These are phyloP conservation scores for Cercospora berteroae DNA, from an alignment of 2,329 filamentous ascomycete genomes.

Conservation along the genomic window DNA sequence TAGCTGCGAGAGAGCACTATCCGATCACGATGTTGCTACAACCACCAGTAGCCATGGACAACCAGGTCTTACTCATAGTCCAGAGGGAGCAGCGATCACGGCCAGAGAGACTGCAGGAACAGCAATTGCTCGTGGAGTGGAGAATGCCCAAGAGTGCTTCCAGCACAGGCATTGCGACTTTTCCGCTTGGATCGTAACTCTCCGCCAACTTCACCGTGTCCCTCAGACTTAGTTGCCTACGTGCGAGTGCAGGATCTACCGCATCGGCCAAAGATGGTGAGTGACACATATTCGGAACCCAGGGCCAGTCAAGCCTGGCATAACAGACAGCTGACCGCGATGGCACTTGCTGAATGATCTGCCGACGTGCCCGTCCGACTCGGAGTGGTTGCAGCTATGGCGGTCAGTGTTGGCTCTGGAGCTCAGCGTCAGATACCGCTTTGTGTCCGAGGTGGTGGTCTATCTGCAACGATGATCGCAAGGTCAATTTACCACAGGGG, in stretches of 20 bases:
- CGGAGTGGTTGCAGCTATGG: not conserved
- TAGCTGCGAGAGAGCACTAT: not conserved
- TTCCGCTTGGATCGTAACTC: not conserved
- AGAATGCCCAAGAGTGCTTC: not conserved
- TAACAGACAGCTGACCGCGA: not conserved
- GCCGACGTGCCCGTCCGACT: not conserved
- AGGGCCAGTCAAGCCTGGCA: not conserved
- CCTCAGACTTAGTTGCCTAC: not conserved
- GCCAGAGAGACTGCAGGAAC: not conserved
- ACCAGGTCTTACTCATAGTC: not conserved
- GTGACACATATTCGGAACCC: not conserved
- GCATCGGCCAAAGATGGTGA: not conserved
- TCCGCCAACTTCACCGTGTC: not conserved
- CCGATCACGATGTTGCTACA: not conserved
- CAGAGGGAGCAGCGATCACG: not conserved
- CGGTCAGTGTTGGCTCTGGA: not conserved
- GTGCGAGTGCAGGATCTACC: not conserved
- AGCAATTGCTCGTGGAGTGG: not conserved
- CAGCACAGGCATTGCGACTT: not conserved
- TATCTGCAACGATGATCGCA: slow-evolving; percentile 31
- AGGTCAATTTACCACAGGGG: slow-evolving; percentile 30
- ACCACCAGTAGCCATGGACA: not conserved
- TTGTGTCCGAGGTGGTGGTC: not conserved
- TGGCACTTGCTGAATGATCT: too few species aligned
- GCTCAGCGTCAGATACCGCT: not conserved